Base-by-base conservation (phyloP, 1,284 basidiomycete genomes). In the Bjerkandera adusta region DNA sequence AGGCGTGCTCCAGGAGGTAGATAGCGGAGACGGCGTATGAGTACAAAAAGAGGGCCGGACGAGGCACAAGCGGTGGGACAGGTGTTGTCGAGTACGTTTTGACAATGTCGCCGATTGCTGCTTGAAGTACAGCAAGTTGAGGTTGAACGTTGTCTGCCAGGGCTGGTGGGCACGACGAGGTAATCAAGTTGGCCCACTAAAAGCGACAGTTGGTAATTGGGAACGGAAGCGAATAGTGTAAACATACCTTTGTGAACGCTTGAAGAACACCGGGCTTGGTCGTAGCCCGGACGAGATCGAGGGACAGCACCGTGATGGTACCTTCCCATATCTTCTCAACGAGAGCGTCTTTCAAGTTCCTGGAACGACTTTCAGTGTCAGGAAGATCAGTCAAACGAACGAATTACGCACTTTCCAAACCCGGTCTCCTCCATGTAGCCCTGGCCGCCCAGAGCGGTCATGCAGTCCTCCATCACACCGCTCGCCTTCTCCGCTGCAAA, bases 291-390 rank as follows among this genome's bases (percentile, higher is more conserved):
- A 79, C 66, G 32, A 89, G 67, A 58, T 91, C 88, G 38, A 89
- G 63, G 1, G 84, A 73, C 1, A 90, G 71, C 1, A 89, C 82
- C 3, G 77, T 78, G 4, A 75, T 73, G 0, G 86, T 89, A 0
- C 86, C 89, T 65, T 92, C 89, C 89, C 89, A 92, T 40, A 92
- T 89, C 55, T 82, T 81, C 67, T 91, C 86, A 5, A 90, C 89
- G 5, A 85, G 62, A 2, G 72, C 69, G 64, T 91, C 88, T 5
- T 82, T 70, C 34, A 86, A 76, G 36, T 48, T 34, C 16, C 51
- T 10, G 24, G 20, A 16, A 10, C 13, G 18, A 30, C 12, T 24
- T 27, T 30, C 20, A 18, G 10, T 13, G 26, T 16, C 22, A 40
- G 13, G 18, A 33, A 38, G 35, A 33, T 8, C 13, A 20, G 20